phyloP scores from a whole-genome alignment of 176 grass and related monocot genomes.

The Leersia perrieri region DNA sequence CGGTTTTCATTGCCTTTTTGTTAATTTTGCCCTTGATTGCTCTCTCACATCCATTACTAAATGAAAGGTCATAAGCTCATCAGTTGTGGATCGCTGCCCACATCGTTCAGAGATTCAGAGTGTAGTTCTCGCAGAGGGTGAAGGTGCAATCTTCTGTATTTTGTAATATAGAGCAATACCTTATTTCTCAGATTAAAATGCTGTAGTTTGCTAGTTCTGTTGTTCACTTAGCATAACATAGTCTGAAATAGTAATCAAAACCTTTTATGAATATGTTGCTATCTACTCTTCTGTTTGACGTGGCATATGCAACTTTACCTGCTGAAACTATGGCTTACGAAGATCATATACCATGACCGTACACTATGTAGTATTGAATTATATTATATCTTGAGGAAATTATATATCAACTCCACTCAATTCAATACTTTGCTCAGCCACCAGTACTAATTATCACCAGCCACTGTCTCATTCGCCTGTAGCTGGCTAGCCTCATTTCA shows the following conservation, averaged over 20 bases:
- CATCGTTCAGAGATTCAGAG: slow-evolving; percentile 88
- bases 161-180: neutral
- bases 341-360: neutral
- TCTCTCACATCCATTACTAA: slow-evolving; percentile 1
- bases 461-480: neutral
- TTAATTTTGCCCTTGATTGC: neutral
- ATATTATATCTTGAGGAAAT: neutral
- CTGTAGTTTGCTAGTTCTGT: neutral
- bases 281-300: neutral
- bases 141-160: slow-evolving; percentile 45
- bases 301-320: slow-evolving; percentile 6
- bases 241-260: neutral
- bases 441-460: neutral
- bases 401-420: neutral
- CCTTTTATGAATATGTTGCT: neutral
- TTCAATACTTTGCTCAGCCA: neutral
- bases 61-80: slow-evolving; percentile 73
- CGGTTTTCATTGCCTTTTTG: neutral
- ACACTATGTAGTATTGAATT: neutral
- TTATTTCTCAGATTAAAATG: neutral
- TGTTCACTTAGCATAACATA: slow-evolving; percentile 1
- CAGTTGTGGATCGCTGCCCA: slow-evolving; percentile 74
- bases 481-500: neutral
- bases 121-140: slow-evolving; percentile 64
- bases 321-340: neutral